Evolutionary conservation across 345 rosid species (phyloP), one percentile per base, ranked within the genome.

Genomic region (Syzygium aqueum): DNA sequence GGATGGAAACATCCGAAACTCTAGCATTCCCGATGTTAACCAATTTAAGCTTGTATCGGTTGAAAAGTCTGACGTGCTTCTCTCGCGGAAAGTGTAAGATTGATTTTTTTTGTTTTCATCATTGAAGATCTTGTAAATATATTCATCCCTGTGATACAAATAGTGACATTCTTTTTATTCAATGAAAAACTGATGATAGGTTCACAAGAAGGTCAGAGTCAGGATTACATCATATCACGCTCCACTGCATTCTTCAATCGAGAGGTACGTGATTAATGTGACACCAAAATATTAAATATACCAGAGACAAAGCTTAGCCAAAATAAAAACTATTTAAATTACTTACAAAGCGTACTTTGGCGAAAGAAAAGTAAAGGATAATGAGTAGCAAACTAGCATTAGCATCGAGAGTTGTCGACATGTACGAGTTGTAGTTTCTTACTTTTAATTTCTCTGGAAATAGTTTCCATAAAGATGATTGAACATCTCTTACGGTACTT

Each of bases 191-290:
- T 5, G 10, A 56, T 56, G 5, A 23, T 1, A 23, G 63, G 63
- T 25, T 5, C 28, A 57, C 28, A 0, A 25, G 28, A 57, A 57
- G 3, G 0, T 25, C 0, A 0, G 12, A 57, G 63, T 57, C 28
- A 4, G 12, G 63, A 57, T 3, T 0, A 0, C 1, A 6, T 57
- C 3, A 10, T 0, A 25, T 25, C 63, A 57, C 14, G 0, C 0
- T 5, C n/a, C 14, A 23, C 1, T 25, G 7, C 0, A 4, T 28
- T 57, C 6, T 57, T 57, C 63, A 23, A 25, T 23, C 63, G 27
- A 10, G 63, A 57, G 63, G 63, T 57, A 56, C 1, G 10, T 8
- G 2, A 56, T n/a, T n/a, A 56, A 0, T 4, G 6, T 1, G n/a
- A n/a, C n/a, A n/a, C n/a, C 0, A 0, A 0, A 56, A 57, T 54